Percentiles rank a stretch among this genome's conserved stretches.
Evolutionary conservation across 2,329 filamentous ascomycete species (phyloP).

Genomic region (Alternaria incomplexa): DNA sequence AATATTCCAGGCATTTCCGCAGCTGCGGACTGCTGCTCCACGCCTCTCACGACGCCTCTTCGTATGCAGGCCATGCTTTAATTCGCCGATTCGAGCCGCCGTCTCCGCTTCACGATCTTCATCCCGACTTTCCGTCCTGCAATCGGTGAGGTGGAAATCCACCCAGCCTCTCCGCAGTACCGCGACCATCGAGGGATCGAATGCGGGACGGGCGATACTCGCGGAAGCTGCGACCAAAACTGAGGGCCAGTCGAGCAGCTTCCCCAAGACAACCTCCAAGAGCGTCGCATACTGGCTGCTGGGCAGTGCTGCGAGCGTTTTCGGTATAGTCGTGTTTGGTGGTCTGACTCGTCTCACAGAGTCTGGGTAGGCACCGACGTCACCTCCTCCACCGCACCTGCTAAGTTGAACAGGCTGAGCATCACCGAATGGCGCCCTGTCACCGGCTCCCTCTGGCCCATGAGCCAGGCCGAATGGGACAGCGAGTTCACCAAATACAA

Average conservation of each 20-base stretch:
- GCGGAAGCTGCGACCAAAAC: conserved; percentile 19
- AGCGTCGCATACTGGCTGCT: conserved; percentile 90
- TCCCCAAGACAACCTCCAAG: conserved; percentile 72
- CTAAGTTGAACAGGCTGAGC: conserved; percentile 69
- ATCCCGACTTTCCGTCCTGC: conserved; percentile 34
- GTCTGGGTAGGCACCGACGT: conserved; percentile 72
- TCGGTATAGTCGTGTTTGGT: conserved; percentile 95
- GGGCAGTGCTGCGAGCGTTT: conserved; percentile 89
- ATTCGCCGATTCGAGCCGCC: conserved; percentile 31
- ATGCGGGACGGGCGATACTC: conserved; percentile 15
- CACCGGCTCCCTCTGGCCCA: conserved; percentile 86
- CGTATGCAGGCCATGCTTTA: conserved; percentile 40
- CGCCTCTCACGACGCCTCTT: conserved; percentile 47
- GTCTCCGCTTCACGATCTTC: conserved; percentile 21
- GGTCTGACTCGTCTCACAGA: conserved; percentile 93
- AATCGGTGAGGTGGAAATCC: conserved; percentile 44
- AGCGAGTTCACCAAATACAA: conserved; percentile 92
- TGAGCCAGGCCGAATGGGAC: conserved; percentile 82
- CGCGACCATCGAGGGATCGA: conserved; percentile 23
- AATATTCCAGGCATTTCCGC: conserved; percentile 46
- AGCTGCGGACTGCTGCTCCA: conserved; percentile 47
- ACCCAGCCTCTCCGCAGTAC: conserved; percentile 38
- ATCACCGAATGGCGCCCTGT: conserved; percentile 99
- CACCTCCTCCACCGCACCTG: neutral
- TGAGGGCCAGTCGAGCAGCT: conserved; percentile 42